Evolutionary conservation across 345 rosid species (phyloP), one percentile per base, ranked within the genome.

Genomic region (Punica granatum): DNA sequence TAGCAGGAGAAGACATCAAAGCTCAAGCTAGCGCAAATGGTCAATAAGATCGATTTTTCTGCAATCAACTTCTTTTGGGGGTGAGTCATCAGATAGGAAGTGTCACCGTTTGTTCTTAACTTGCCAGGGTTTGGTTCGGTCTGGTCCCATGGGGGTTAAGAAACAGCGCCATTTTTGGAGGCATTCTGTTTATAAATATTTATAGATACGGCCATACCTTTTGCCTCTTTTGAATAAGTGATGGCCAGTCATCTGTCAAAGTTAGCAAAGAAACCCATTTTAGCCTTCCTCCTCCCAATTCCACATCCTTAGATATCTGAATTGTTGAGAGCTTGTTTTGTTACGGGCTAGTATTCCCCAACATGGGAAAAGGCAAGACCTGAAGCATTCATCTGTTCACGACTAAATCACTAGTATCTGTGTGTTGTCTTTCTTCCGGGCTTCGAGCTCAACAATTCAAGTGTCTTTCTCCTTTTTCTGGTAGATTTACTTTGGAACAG

Each of bases 221-320:
- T 32, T 16, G 51, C 76, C 70, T 69, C 70, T 65, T 72, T 69
- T 49, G 51, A 68, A 68, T 68, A 68, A 68, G 70, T 31, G 31
- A 66, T 70, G 78, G 80, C 77, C 77, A 65, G 59, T 43, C 43
- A 34, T 32, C 69, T 53, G 30, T 53, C 31, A 53, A 53, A 26
- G 75, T 73, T 67, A 51, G 67, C 74, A 60, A 83, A 72, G 63
- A 66, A 78, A 70, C 67, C 77, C 70, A 73, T 37, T 67, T 74
- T 73, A 74, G 77, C 31, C 48, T 18, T 31, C 78, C 71, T 21
- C 67, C 74, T 72, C 66, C 70, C 70, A 71, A 67, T 53, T 53
- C 60, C 60, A 53, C 10, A n/a, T 8, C 28, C 30, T 23, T 2
- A 1, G 60, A 53, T 23, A 25, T 25, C 60, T 53, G 60, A 1